A percentile compares a stretch with the other conserved stretches of the same genome.
Conservation (phyloP, 2,329 filamentous ascomycete species). For the Penicillium sp. region DNA sequence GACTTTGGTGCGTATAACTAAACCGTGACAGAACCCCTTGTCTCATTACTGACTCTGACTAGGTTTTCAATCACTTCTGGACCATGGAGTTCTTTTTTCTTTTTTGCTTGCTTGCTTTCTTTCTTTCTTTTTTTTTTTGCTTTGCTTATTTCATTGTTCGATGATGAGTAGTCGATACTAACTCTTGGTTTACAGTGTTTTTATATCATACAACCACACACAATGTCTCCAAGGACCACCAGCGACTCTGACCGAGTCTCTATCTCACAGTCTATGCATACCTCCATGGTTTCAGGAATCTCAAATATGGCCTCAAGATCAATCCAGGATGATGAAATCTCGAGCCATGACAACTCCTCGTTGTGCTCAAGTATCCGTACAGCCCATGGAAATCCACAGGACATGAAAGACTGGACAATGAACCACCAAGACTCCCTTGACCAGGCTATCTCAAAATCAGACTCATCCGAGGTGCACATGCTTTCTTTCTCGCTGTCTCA, state of each 20-base stretch:
- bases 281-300: conserved; percentile 37
- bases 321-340: conserved; percentile 45
- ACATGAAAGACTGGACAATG: conserved; percentile 41
- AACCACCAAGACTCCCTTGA: conserved; percentile 42
- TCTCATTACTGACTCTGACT: conserved; percentile 10
- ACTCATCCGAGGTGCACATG: conserved; percentile 43
- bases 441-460: conserved; percentile 36
- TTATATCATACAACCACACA: conserved; percentile 26
- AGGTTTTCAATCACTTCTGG: conserved; percentile 14
- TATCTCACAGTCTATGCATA: conserved; percentile 38
- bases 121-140: conserved; percentile 10
- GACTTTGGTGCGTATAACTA: conserved; percentile 17
- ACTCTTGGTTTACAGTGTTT: conserved; percentile 34
- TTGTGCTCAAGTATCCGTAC: conserved; percentile 41
- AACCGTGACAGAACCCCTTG: background rate
- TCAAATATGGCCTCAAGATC: conserved; percentile 40
- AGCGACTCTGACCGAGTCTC: conserved; percentile 38
- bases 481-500: conserved; percentile 44
- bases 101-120: too few relatives aligned
- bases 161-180: conserved; percentile 31
- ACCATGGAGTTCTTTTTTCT: conserved; percentile 17
- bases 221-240: conserved; percentile 41
- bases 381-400: conserved; percentile 35
- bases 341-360: conserved; percentile 43
- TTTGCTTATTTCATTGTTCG: conserved; percentile 10